These are phyloP conservation scores for Escovopsis sp. DNA, from an alignment of 2,329 filamentous ascomycete genomes.

Conservation along the genomic window DNA sequence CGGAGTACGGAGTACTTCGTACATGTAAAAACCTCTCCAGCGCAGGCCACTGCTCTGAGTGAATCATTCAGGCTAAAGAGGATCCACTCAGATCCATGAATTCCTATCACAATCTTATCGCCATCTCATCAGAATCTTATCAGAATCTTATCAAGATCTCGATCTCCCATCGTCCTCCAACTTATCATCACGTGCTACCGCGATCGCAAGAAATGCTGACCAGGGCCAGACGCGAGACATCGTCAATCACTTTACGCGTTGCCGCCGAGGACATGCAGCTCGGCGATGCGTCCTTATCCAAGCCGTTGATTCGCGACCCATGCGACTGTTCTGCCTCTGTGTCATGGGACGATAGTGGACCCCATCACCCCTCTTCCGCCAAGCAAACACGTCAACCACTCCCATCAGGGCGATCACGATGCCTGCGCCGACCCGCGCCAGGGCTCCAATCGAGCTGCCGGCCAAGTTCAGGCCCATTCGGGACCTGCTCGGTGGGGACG, in stretches of 20 bases:
- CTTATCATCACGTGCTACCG: not conserved
- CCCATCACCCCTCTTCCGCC: not conserved
- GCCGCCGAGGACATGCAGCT: not conserved
- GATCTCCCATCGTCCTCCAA: not conserved
- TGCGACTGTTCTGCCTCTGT: too few species aligned
- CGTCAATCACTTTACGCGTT: not conserved
- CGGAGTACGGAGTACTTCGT: too few species aligned
- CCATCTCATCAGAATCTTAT: too few species aligned
- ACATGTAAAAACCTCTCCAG: too few species aligned
- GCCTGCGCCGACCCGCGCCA: not conserved
- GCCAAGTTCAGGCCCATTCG: constrained; percentile 18
- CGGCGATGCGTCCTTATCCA: too few species aligned
- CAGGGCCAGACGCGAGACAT: not conserved
- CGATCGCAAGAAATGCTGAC: not conserved
- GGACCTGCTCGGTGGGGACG: constrained; percentile 27
- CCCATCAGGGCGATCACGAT: not conserved
- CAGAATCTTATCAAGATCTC: not conserved
- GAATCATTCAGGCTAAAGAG: too few species aligned
- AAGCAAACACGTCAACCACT: not conserved
- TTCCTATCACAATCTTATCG: too few species aligned
- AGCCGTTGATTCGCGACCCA: too few species aligned
- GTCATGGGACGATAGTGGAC: too few species aligned
- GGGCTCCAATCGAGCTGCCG: constrained; percentile 7
- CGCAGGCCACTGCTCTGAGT: too few species aligned
- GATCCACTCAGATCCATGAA: too few species aligned